Evolutionary conservation across 2,329 filamentous ascomycete species (phyloP).

Genomic region (Talaromyces sp.): DNA sequence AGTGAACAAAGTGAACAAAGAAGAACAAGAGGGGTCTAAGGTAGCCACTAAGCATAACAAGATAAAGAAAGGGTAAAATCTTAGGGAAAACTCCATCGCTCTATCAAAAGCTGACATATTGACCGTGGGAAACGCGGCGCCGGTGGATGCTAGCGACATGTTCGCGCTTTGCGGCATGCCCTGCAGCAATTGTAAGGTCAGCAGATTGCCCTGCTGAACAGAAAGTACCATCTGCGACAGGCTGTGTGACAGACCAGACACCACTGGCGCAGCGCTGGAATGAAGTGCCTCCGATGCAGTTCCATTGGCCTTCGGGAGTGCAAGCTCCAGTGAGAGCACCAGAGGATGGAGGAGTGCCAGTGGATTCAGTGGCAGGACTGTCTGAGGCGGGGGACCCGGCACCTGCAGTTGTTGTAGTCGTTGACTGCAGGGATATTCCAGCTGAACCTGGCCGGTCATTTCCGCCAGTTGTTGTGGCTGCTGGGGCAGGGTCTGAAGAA

Average conservation of each 20-base stretch:
- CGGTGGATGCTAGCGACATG: slow-evolving; percentile 12
- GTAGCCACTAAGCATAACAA: background rate
- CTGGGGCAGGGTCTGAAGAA: slow-evolving; percentile 1
- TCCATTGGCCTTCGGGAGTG: slow-evolving; percentile 53
- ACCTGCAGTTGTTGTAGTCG: background rate
- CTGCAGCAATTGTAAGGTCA: slow-evolving; percentile 20
- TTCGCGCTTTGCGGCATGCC: slow-evolving; percentile 7
- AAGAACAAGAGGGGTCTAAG: background rate
- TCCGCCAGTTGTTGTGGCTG: background rate
- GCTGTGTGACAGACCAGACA: slow-evolving; percentile 47
- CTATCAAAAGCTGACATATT: background rate
- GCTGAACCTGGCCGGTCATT: background rate
- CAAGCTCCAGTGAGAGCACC: slow-evolving; percentile 43
- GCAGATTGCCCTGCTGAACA: slow-evolving; percentile 41
- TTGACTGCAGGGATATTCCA: background rate
- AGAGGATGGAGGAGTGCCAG: slow-evolving; percentile 23
- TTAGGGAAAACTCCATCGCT: background rate
- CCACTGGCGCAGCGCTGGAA: slow-evolving; percentile 63
- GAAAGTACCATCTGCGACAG: slow-evolving; percentile 52
- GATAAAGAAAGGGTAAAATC: background rate
- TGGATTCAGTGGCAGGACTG: slow-evolving; percentile 20
- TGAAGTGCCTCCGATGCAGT: slow-evolving; percentile 52
- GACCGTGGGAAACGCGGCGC: slow-evolving; percentile 1
- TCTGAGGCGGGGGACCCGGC: slow-evolving; percentile 1
- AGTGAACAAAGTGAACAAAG: background rate